Base-by-base conservation (phyloP, 2,329 filamentous ascomycete genomes). In the Scopulariopsis brevicaulis region DNA sequence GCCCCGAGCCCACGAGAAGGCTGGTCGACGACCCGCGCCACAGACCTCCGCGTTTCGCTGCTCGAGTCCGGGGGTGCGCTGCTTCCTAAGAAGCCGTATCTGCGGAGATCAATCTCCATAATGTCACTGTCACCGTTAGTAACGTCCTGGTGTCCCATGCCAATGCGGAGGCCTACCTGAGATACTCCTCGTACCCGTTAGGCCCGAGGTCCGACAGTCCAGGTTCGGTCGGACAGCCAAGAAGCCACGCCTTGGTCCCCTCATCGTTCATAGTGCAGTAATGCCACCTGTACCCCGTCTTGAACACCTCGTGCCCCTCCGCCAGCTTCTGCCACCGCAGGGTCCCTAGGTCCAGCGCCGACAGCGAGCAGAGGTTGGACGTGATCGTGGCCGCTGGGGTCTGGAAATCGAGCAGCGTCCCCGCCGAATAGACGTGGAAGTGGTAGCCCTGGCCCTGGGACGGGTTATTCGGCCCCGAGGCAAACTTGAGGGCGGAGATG, bases 201-300 rank as follows among this genome's bases (percentile, higher is more conserved):
- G 82, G 80, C 1, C 82, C 86, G 18, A 86, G 76, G 46, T 86
- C 86, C 54, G 85, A 83, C 7, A 80, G 77, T 20, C 79, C 74
- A 48, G 79, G 74, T 62, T 96, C 90, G 3, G 89, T 86, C 2
- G 89, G 89, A 66, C 91, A 96, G 10, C 94, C 94, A n/a, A 99
- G 79, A 25, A 99, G 77, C 92, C 94, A 99, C 8, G 91, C 94
- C 68, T 96, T 96, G 7, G 94, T 96, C 6, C 93, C 93, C 65
- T 96, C 90, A 60, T 94, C 86, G 68, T 96, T 95, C 73, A 96
- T 88, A 3, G 91, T 96, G 70, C 94, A 97, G 69, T 99, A 99
- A 70, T 97, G 93, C 94, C 94, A 99, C 60, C 93, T 84, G 70
- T 94, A 97, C n/a, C 88, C 90, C 0, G 85, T 77, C 64, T 89